A percentile compares a stretch with the other conserved stretches of the same genome.
phyloP scores from a whole-genome alignment of 140 eudicot genomes.

The Cichorium intybus region DNA sequence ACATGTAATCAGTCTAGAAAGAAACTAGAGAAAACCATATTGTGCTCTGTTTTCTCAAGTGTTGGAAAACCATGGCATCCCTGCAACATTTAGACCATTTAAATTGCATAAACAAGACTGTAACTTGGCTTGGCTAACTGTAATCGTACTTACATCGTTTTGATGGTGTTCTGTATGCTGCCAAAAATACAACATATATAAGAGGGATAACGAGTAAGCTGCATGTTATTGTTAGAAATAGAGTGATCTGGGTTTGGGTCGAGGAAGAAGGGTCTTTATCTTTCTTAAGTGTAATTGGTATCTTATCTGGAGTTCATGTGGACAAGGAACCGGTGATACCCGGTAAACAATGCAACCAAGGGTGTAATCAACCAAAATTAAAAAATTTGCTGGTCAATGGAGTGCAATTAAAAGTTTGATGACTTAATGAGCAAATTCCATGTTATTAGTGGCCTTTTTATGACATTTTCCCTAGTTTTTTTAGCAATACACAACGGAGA shows the following conservation, averaged over 20 bases:
- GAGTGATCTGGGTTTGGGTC: neutral
- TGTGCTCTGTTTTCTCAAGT: neutral
- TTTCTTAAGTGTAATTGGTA: too few species aligned
- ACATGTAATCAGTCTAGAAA: slow-evolving; percentile 25
- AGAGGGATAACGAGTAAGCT: slow-evolving; percentile 3
- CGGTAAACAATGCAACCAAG: too few species aligned
- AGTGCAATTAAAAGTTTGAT: too few species aligned
- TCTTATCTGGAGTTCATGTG: too few species aligned
- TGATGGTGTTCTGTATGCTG: neutral
- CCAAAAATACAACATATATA: neutral
- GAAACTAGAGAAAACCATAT: slow-evolving; percentile 5
- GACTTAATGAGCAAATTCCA: too few species aligned
- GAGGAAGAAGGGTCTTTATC: too few species aligned
- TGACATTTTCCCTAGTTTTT: too few species aligned
- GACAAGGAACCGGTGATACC: too few species aligned
- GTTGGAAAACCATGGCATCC: neutral
- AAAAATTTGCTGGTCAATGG: too few species aligned
- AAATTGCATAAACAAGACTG: neutral
- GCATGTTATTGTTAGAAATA: neutral
- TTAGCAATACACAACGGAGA: too few species aligned
- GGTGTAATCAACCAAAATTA: too few species aligned
- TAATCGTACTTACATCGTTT: slow-evolving; percentile 2
- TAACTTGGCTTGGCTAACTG: neutral
- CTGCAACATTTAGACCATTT: neutral
- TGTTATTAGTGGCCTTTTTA: too few species aligned